phyloP scores from a whole-genome alignment of 768 basidiomycete genomes.

The Ramaria rubella region DNA sequence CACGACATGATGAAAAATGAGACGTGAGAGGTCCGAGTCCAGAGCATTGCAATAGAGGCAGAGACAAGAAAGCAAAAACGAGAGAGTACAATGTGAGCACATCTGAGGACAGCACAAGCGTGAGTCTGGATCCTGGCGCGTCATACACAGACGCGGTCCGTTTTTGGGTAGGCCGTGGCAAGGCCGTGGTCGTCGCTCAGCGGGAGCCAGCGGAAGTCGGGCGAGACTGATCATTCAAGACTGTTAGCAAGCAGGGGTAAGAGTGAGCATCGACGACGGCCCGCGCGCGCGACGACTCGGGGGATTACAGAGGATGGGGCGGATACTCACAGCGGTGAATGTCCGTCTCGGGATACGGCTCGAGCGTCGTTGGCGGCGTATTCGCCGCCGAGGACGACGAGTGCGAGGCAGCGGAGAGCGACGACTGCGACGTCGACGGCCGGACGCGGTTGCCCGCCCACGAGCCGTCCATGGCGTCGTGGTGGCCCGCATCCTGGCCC shows the following conservation, averaged over 20 bases:
- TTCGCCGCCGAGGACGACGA: slow-evolving; percentile 77
- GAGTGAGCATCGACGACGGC: slow-evolving; percentile 10
- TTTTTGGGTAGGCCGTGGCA: neutral
- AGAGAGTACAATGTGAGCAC: neutral
- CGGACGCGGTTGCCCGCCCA: slow-evolving; percentile 25
- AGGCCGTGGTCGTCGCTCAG: slow-evolving; percentile 5
- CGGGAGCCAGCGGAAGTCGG: slow-evolving; percentile 14
- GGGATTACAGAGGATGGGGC: neutral
- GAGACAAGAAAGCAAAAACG: neutral
- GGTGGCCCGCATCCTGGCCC: slow-evolving; percentile 20
- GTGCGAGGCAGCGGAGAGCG: slow-evolving; percentile 69
- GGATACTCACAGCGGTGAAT: slow-evolving; percentile 74
- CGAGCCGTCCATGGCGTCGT: slow-evolving; percentile 9
- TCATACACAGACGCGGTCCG: slow-evolving; percentile 8
- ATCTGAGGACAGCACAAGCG: neutral
- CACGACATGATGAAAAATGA: neutral
- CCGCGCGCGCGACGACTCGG: neutral
- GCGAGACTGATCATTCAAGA: slow-evolving; percentile 13
- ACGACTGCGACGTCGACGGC: slow-evolving; percentile 73
- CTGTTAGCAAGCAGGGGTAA: slow-evolving; percentile 12
- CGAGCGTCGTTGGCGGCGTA: slow-evolving; percentile 52
- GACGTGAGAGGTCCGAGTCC: slow-evolving; percentile 5
- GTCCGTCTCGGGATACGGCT: slow-evolving; percentile 45
- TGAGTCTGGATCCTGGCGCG: neutral
- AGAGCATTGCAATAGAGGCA: slow-evolving; percentile 4